Conservation (phyloP, 2,329 filamentous ascomycete species). For the Pestalotiopsis sp. region DNA sequence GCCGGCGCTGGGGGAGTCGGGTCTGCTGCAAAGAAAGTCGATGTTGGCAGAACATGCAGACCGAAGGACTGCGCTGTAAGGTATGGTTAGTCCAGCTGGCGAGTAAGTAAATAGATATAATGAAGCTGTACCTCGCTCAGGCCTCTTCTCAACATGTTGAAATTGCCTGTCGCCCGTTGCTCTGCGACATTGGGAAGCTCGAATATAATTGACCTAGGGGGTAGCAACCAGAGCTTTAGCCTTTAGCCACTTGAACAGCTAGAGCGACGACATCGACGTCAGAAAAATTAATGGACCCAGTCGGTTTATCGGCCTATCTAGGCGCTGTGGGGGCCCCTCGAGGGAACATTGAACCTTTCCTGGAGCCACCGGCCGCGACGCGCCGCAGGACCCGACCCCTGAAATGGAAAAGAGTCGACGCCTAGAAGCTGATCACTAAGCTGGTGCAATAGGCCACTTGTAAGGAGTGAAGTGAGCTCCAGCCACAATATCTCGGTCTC, state of each 20-base stretch:
- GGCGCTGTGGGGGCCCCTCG: background rate
- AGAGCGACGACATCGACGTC: background rate
- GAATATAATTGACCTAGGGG: background rate
- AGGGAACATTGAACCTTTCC: background rate
- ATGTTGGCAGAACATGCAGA: slow-evolving; percentile 30
- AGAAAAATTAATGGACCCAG: background rate
- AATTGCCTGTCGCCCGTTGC: slow-evolving; percentile 13
- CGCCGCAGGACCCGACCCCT: background rate
- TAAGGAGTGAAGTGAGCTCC: slow-evolving; percentile 16
- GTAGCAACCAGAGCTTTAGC: background rate
- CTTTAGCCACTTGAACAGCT: background rate
- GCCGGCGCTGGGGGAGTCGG: slow-evolving; percentile 13
- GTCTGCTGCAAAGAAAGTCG: slow-evolving; percentile 21
- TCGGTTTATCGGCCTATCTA: background rate
- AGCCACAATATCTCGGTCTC: slow-evolving; percentile 18
- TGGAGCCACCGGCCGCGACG: background rate
- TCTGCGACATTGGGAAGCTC: slow-evolving; percentile 22
- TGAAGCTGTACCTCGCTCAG: slow-evolving; percentile 23
- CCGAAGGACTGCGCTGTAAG: slow-evolving; percentile 26
- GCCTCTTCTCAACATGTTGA: slow-evolving; percentile 31
- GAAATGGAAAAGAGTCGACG: background rate
- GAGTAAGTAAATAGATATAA: background rate
- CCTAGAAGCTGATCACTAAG: background rate
- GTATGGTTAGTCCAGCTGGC: background rate
- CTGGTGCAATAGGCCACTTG: background rate